Percentiles rank a stretch among this genome's conserved stretches.
Conservation (phyloP, 2,329 filamentous ascomycete genomes). For the Fusarium foetens region DNA sequence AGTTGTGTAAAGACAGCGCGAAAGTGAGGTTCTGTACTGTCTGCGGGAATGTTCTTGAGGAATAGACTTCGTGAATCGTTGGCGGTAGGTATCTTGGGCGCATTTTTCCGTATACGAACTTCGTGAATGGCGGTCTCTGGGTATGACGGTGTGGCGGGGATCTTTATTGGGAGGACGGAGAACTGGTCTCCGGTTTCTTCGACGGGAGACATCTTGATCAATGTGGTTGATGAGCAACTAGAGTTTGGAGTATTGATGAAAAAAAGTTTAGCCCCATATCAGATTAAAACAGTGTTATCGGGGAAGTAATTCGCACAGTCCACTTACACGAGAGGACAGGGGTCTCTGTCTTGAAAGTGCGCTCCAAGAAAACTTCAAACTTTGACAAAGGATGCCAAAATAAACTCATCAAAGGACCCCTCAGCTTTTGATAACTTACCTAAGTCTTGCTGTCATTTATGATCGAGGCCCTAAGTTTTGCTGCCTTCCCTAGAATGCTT, state of each 20-base stretch:
- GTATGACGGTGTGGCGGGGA: constrained; percentile 72
- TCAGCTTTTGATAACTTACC: background rate
- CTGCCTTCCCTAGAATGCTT: background rate
- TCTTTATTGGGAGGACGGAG: constrained; percentile 72
- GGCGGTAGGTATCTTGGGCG: constrained; percentile 78
- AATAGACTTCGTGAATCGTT: constrained; percentile 85
- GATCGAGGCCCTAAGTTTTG: background rate
- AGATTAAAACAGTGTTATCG: constrained; percentile 28
- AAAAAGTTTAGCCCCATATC: constrained; percentile 37
- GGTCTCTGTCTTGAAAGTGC: background rate
- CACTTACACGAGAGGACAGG: constrained; percentile 9
- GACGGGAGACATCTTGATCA: constrained; percentile 44
- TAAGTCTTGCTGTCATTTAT: accelerated
- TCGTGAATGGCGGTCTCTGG: constrained; percentile 76
- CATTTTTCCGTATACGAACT: constrained; percentile 86
- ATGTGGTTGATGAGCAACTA: background rate
- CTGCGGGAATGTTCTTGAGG: constrained; percentile 87
- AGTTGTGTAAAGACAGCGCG: constrained; percentile 78
- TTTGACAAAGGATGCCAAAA: background rate
- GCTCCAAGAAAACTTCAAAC: background rate
- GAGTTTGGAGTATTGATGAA: constrained; percentile 8
- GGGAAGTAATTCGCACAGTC: background rate
- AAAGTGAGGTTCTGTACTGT: constrained; percentile 81
- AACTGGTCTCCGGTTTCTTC: constrained; percentile 64
- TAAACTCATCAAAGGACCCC: background rate